These are phyloP conservation scores for Leucosporidium scottii DNA, from an alignment of 768 basidiomycete species.

Conservation along the genomic window DNA sequence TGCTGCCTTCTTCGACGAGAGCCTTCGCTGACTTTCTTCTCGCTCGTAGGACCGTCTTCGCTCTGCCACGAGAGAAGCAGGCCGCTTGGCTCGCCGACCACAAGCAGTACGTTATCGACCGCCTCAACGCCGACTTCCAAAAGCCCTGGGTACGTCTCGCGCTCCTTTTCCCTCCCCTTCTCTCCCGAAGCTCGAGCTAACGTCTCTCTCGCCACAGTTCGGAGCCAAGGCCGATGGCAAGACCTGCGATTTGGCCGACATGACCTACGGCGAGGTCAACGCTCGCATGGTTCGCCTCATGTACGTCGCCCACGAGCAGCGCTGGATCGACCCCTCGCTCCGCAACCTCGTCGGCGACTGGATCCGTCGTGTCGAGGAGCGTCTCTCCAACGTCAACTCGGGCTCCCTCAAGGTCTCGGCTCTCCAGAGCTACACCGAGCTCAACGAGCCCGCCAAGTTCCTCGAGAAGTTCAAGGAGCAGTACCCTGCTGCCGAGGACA, in stretches of 20 bases:
- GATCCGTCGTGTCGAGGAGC: slow-evolving; percentile 66
- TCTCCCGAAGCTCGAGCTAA: neutral
- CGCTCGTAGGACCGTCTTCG: slow-evolving; percentile 62
- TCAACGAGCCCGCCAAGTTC: slow-evolving; percentile 72
- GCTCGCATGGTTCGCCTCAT: slow-evolving; percentile 86
- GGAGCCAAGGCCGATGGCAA: slow-evolving; percentile 88
- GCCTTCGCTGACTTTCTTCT: neutral
- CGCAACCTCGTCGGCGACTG: slow-evolving; percentile 94
- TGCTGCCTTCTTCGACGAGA: too few relatives aligned
- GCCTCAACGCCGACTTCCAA: slow-evolving; percentile 88
- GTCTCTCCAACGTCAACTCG: slow-evolving; percentile 36
- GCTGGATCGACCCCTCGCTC: slow-evolving; percentile 88
- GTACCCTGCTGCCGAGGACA: slow-evolving; percentile 73
- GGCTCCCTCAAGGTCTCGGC: slow-evolving; percentile 67
- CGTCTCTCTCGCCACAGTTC: slow-evolving; percentile 61
- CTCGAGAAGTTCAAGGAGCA: slow-evolving; percentile 69
- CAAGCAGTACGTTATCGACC: slow-evolving; percentile 78
- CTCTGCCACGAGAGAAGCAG: slow-evolving; percentile 91
- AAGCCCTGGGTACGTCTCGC: slow-evolving; percentile 51
- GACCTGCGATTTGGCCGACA: slow-evolving; percentile 79
- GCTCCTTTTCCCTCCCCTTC: neutral
- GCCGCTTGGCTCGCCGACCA: slow-evolving; percentile 76
- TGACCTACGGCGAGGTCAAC: slow-evolving; percentile 97
- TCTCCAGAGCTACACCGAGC: slow-evolving; percentile 69
- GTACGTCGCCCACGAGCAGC: slow-evolving; percentile 82